Percentiles rank a stretch among this genome's conserved stretches.
Conservation (phyloP, 768 basidiomycete genomes). For the Aureoboletus auriporus region DNA sequence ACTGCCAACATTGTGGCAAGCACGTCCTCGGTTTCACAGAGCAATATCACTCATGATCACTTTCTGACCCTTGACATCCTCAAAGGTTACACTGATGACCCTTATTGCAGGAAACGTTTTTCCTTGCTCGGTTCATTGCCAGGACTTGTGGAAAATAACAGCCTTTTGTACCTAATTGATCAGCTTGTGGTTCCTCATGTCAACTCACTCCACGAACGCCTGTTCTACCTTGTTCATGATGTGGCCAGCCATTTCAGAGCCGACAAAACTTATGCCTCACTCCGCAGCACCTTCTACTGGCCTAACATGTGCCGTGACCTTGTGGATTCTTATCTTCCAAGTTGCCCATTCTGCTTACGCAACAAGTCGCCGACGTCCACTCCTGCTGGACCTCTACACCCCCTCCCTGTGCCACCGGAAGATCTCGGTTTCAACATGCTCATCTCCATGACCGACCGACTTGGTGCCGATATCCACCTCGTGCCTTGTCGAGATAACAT, state of each 20-base stretch:
- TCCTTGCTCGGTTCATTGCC: neutral
- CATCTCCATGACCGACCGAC: neutral
- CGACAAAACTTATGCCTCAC: conserved; percentile 15
- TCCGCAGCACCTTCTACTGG: conserved; percentile 20
- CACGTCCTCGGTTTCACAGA: no score
- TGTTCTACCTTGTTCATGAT: conserved; percentile 31
- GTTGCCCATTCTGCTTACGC: conserved; percentile 26
- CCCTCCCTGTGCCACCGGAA: conserved; percentile 14
- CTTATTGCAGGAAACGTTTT: conserved; percentile 5
- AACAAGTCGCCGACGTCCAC: conserved; percentile 34
- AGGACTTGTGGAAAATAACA: neutral
- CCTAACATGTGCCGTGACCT: conserved; percentile 6
- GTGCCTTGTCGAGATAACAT: conserved; percentile 10
- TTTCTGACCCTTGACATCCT: neutral
- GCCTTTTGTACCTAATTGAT: conserved; percentile 4
- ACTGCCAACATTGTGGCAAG: no score
- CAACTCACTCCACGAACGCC: neutral
- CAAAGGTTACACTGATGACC: conserved; percentile 6
- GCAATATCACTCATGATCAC: neutral
- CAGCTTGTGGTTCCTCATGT: conserved; percentile 10
- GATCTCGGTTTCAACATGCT: conserved; percentile 29
- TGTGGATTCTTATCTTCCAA: neutral
- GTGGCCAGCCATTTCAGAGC: conserved; percentile 32
- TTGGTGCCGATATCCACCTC: neutral
- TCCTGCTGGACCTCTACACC: conserved; percentile 20